Evolutionary conservation across 2,329 filamentous ascomycete genomes (phyloP).

Genomic region (Fusarium irregulare): DNA sequence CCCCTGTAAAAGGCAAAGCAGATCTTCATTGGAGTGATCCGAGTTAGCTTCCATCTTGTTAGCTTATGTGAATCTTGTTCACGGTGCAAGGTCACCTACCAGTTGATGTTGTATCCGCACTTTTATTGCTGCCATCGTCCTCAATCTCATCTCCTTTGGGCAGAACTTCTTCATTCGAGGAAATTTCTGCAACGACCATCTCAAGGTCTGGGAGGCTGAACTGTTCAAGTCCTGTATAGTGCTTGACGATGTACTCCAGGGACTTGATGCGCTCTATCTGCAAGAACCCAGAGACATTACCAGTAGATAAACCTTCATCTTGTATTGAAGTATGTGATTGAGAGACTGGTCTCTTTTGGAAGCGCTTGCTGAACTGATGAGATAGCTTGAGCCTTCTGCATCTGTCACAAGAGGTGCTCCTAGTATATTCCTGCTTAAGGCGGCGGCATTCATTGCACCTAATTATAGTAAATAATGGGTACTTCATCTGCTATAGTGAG

Average conservation of each 20-base stretch:
- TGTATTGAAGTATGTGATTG: background rate
- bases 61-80: background rate
- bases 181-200: background rate
- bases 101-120: background rate
- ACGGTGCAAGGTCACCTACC: background rate
- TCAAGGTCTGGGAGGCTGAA: constrained; percentile 22
- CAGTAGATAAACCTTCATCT: background rate
- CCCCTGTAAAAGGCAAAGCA: constrained; percentile 20
- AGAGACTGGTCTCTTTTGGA: constrained; percentile 18
- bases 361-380: constrained; percentile 32
- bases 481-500: too few species aligned
- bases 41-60: background rate
- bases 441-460: constrained; percentile 40
- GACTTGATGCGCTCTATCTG: constrained; percentile 33
- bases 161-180: background rate
- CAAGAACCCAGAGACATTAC: constrained; percentile 16
- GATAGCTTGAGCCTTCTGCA: constrained; percentile 29
- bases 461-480: background rate
- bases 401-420: constrained; percentile 32
- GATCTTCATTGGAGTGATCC: constrained; percentile 30
- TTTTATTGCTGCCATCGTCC: background rate
- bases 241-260: constrained; percentile 32
- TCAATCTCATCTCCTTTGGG: background rate
- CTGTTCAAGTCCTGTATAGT: constrained; percentile 32
- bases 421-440: constrained; percentile 39